Base-by-base conservation (phyloP, 139 green algal species). In the Zygnema cylindricum region DNA sequence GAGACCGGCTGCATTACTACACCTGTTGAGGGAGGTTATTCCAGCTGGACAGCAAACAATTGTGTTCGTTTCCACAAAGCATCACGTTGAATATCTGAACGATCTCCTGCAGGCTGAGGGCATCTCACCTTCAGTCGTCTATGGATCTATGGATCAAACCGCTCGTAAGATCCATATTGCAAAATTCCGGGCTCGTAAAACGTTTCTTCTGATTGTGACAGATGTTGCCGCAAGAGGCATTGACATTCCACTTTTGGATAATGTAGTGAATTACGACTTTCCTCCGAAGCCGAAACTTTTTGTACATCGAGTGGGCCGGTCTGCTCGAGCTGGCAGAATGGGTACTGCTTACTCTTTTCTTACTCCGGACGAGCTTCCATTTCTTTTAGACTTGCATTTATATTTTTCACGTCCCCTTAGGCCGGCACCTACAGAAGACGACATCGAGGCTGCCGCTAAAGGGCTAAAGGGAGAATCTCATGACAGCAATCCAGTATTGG, bases 161-260 rank as follows among this genome's bases (percentile, higher is more conserved):
- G 97, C 96, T 0, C 94, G 97, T 55, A 98, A 97, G 91, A 99
- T 99, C 86, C 92, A 97, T 85, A 94, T 98, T 2, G 95, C 94
- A 81, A 98, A 97, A 93, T 99, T 99, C 91, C 86, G 95, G 0
- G 94, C 93, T 21, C 88, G 90, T 22, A 93, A 89, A 3, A 92
- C 55, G 82, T 55, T 69, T 55, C 79, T 97, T 55, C 92, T 99
- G 69, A 92, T 99, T 35, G 97, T 98, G 36, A 99, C 97, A 0
- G 97, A 99, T 90, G 97, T 99, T 35, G 97, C 97, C n/a, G 97
- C 97, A 16, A 94, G 97, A 25, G 97, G 97, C 63, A 96, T 99
- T 41, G 97, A 99, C 94, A 98, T 99, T 79, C 97, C 97, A 0
- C 94, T 98, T 54, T 95, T 99, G 49, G 96, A 99, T 95, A 99